Evolutionary conservation across 2,329 filamentous ascomycete species (phyloP), one percentile per base, ranked within the genome.

Genomic region (Mycogone perniciosa): DNA sequence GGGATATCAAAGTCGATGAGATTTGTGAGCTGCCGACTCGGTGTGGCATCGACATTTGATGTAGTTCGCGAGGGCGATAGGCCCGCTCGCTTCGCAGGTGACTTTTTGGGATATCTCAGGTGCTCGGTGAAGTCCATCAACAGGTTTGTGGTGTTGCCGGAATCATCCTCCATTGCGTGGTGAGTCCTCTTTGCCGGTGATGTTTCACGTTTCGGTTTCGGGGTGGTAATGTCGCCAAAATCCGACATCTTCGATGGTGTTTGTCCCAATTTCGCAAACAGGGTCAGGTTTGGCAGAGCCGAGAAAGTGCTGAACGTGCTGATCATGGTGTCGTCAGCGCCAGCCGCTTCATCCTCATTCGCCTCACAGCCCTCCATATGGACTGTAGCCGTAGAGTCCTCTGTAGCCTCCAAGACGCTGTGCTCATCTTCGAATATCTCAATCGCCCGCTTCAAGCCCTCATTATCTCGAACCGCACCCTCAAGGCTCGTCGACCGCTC

Each of bases 281-380:
- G 84, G 20, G 89, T 93, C 81, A 93, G 82, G 60, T 92, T 89
- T 5, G 89, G 89, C 48, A 96, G 82, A 7, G 89, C 89, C 1
- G 92, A 96, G 68, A 96, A 96, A 9, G 80, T 83, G 72, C 89
- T 96, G 65, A 95, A 87, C 4, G 85, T 85, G 76, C 89, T 96
- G 67, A 89, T 76, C 79, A 85, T 71, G 41, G 84, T 86, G 59
- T 89, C 85, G 57, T 89, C 85, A 1, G 77, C 79, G 40, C 77
- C 77, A 40, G 75, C 73, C n/a, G 67, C 62, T 35, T 72, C 69
- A 11, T 67, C 63, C 44, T 67, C 61, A 8, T 64, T 60, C 44
- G 58, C 55, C 10, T 53, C 48, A 5, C 52, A 46, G 31, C 52
- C 56, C 8, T 67, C 65, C 31, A 64, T 59, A 37, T 62, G 64